These are phyloP conservation scores for Phoenix roebelenii DNA, from an alignment of 176 grass and related monocot species.

Conservation along the genomic window DNA sequence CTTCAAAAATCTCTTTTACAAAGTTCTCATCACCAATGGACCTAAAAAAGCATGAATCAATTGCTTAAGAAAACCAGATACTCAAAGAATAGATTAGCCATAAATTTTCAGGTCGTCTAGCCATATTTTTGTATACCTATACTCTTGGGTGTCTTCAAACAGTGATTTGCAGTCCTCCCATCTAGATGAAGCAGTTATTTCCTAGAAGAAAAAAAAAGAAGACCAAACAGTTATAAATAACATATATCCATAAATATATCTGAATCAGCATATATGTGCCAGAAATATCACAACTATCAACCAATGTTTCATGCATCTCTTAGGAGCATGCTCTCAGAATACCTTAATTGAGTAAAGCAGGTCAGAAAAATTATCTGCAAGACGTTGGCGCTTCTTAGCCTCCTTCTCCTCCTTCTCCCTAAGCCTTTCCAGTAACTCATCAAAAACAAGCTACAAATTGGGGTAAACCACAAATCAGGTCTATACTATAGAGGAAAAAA, in stretches of 20 bases:
- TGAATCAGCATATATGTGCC: no score
- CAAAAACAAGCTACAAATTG: constrained; percentile 62
- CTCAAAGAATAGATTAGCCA: background rate
- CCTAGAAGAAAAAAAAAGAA: constrained; percentile 22
- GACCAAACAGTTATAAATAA: no score
- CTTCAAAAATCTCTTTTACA: constrained; percentile 79
- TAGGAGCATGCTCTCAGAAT: background rate
- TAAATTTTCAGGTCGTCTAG: no score
- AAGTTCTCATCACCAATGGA: constrained; percentile 45
- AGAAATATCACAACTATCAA: no score
- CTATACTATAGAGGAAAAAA: no score
- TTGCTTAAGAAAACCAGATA: background rate
- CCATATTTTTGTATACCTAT: constrained; percentile 33
- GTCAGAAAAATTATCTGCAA: constrained; percentile 91
- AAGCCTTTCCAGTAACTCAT: constrained; percentile 85
- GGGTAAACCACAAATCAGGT: background rate
- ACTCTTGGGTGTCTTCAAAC: constrained; percentile 70
- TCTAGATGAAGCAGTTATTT: constrained; percentile 64
- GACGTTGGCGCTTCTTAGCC: constrained; percentile 67
- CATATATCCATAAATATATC: no score
- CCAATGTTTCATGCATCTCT: no score
- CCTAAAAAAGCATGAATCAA: constrained; percentile 27
- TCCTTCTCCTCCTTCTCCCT: constrained; percentile 91
- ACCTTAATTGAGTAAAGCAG: constrained; percentile 90
- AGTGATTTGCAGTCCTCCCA: constrained; percentile 78